Percentiles rank a stretch among this genome's conserved stretches.
These are phyloP conservation scores for Ehretia macrophylla DNA, from an alignment of 257 asterid species.

Conservation along the genomic window DNA sequence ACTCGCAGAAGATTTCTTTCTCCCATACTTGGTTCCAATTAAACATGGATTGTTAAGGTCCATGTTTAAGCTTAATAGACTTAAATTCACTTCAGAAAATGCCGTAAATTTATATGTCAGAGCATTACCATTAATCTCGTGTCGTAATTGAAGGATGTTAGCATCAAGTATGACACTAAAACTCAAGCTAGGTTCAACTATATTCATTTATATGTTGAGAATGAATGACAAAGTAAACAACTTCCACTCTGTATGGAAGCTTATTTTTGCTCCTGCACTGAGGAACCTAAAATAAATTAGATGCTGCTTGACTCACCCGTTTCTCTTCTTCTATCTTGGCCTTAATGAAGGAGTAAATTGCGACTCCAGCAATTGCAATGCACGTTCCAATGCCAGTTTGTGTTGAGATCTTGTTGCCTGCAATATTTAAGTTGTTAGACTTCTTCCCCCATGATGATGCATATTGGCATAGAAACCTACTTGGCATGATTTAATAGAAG, in stretches of 20 bases:
- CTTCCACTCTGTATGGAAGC: background rate
- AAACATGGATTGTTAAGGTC: too few species aligned
- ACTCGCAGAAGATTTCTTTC: too few species aligned
- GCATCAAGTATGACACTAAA: too few species aligned
- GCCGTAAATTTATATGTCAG: too few species aligned
- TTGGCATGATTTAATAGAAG: background rate
- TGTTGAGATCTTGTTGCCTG: constrained; percentile 89
- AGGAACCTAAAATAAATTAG: background rate
- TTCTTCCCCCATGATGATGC: background rate
- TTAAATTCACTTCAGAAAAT: too few species aligned
- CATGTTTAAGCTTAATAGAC: too few species aligned
- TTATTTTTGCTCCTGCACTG: background rate
- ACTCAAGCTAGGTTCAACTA: too few species aligned
- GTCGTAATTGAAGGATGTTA: too few species aligned
- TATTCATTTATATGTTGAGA: background rate
- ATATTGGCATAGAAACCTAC: constrained; percentile 1
- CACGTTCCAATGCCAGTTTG: constrained; percentile 95
- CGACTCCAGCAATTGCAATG: constrained; percentile 96
- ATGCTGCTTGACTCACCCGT: constrained; percentile 51
- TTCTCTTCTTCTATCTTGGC: constrained; percentile 98
- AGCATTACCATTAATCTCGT: too few species aligned
- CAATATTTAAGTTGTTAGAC: constrained; percentile 5
- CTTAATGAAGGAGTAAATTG: constrained; percentile 86
- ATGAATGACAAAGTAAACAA: background rate
- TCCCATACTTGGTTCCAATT: too few species aligned